Evolutionary conservation across 2,329 filamentous ascomycete species (phyloP).

Genomic region (Phoma sp.): DNA sequence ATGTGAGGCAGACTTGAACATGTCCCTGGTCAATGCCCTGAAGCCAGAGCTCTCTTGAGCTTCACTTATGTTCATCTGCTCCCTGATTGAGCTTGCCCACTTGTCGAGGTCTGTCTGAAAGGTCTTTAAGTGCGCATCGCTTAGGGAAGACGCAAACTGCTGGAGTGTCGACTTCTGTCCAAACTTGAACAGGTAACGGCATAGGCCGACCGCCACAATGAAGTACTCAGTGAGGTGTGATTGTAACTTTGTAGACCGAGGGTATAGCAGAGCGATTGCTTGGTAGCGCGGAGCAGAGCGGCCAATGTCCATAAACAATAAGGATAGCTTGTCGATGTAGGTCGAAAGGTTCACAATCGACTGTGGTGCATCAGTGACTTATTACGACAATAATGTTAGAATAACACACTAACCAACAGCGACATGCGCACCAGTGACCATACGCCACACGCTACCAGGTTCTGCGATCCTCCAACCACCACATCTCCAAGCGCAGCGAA

Average conservation of each 20-base stretch:
- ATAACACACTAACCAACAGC: conserved; percentile 45
- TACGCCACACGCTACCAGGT: conserved; percentile 54
- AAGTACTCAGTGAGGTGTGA: conserved; percentile 51
- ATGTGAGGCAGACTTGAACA: conserved; percentile 24
- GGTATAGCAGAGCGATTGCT: conserved; percentile 50
- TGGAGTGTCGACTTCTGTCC: conserved; percentile 42
- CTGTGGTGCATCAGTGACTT: conserved; percentile 26
- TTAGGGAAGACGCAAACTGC: conserved; percentile 42
- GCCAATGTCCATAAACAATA: conserved; percentile 52
- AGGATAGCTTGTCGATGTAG: conserved; percentile 51
- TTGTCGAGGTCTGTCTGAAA: conserved; percentile 42
- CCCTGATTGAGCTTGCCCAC: conserved; percentile 49
- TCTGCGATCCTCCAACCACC: conserved; percentile 53
- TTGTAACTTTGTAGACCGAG: conserved; percentile 47
- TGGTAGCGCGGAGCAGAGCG: conserved; percentile 51
- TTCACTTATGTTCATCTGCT: conserved; percentile 40
- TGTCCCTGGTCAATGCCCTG: conserved; percentile 24
- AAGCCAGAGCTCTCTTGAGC: conserved; percentile 35
- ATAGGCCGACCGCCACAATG: conserved; percentile 50
- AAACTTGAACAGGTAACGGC: conserved; percentile 44
- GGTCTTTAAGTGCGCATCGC: conserved; percentile 39
- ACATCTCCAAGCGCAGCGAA: conserved; percentile 54
- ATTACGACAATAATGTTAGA: not conserved
- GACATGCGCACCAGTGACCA: conserved; percentile 55
- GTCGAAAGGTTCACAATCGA: conserved; percentile 39